Conservation (phyloP, 345 rosid genomes). For the Brassica incana region DNA sequence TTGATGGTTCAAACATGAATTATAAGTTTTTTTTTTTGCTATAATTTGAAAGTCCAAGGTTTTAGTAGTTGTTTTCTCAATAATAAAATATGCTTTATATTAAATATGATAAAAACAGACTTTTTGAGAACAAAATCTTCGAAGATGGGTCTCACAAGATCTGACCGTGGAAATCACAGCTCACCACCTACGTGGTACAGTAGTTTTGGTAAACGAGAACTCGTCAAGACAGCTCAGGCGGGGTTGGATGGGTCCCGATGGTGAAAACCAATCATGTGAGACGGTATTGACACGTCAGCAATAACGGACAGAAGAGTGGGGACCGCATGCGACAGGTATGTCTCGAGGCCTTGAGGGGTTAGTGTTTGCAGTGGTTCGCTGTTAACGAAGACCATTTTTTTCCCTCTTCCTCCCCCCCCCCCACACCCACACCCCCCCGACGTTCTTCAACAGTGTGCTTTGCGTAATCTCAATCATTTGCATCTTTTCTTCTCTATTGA, state of each 20-base stretch:
- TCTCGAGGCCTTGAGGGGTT: slow-evolving; percentile 34
- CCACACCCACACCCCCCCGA: slow-evolving; percentile 40
- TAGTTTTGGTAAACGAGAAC: neutral
- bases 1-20: too few relatives aligned
- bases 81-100: too few relatives aligned
- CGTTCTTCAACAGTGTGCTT: slow-evolving; percentile 49
- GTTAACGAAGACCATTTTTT: slow-evolving; percentile 23
- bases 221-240: slow-evolving; percentile 58
- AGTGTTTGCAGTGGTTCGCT: slow-evolving; percentile 21
- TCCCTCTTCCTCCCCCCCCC: neutral
- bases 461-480: slow-evolving; percentile 52
- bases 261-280: slow-evolving; percentile 66
- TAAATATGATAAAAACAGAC: neutral
- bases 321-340: slow-evolving; percentile 24
- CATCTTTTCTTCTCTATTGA: neutral
- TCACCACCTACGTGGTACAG: slow-evolving; percentile 24
- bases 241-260: slow-evolving; percentile 44
- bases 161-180: slow-evolving; percentile 43
- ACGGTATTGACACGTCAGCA: slow-evolving; percentile 51
- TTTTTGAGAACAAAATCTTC: neutral
- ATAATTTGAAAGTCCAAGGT: too few relatives aligned
- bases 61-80: too few relatives aligned
- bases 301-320: slow-evolving; percentile 33
- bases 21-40: too few relatives aligned
- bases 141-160: slow-evolving; percentile 27